phyloP scores from a whole-genome alignment of 1,284 basidiomycete genomes.

The Pascua sp. region DNA sequence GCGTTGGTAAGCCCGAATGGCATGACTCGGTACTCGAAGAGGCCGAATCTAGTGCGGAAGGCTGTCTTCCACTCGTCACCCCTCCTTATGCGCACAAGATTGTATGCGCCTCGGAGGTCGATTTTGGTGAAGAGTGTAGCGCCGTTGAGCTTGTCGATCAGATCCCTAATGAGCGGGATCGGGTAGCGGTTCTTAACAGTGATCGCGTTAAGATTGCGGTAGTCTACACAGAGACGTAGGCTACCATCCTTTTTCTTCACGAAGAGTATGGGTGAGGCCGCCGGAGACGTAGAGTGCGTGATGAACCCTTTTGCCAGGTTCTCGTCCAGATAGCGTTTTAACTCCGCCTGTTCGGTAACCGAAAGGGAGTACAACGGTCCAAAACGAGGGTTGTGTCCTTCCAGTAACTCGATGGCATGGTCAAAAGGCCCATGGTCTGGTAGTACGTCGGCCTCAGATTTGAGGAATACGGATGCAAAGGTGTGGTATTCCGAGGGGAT shows the following conservation, averaged over 20 bases:
- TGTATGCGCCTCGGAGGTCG: slow-evolving; percentile 37
- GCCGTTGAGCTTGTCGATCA: slow-evolving; percentile 36
- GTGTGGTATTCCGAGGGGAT: slow-evolving; percentile 21
- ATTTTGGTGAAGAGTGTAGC: slow-evolving; percentile 39
- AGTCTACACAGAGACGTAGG: slow-evolving; percentile 52
- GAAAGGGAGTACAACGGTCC: slow-evolving; percentile 47
- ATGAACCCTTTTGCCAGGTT: slow-evolving; percentile 47
- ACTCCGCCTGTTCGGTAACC: slow-evolving; percentile 43
- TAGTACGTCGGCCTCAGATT: slow-evolving; percentile 26
- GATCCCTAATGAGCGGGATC: slow-evolving; percentile 24
- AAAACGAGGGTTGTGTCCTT: slow-evolving; percentile 41
- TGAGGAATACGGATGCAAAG: slow-evolving; percentile 33
- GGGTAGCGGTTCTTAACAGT: slow-evolving; percentile 47
- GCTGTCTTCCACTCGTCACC: slow-evolving; percentile 47
- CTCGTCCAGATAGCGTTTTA: slow-evolving; percentile 48
- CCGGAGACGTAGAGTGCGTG: slow-evolving; percentile 30
- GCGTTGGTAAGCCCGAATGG: slow-evolving; percentile 52
- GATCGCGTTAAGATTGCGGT: slow-evolving; percentile 50
- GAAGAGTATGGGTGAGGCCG: slow-evolving; percentile 52
- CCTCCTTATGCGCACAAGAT: slow-evolving; percentile 32
- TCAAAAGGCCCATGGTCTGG: slow-evolving; percentile 35
- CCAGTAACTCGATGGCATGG: too few species aligned
- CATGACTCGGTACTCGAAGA: slow-evolving; percentile 50
- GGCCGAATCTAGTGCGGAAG: slow-evolving; percentile 42
- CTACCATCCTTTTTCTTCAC: slow-evolving; percentile 54